Evolutionary conservation across 257 asterid genomes (phyloP), one percentile per base, ranked within the genome.

Genomic region (Cruciata laevipes): DNA sequence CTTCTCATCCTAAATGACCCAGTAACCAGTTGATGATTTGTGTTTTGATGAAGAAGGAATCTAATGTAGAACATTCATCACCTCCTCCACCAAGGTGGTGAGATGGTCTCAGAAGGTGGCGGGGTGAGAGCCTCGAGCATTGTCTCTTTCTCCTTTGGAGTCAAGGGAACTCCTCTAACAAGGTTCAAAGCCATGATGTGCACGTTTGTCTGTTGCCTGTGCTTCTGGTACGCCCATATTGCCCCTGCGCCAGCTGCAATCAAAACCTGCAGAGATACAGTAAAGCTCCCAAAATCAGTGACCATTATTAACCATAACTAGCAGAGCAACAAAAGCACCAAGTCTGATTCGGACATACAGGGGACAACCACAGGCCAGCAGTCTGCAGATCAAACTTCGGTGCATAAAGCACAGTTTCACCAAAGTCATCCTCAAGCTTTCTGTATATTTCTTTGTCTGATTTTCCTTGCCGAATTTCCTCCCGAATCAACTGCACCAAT

Each of bases 341-440:
- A 25, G 33, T 14, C 33, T 14, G 27, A 18, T 61, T 37, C 20
- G 31, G 33, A 83, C 95, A 76, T 59, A 93, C 98, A 76, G 98
- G 98, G 42, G 95, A 76, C 57, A 90, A 83, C 98, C 97, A 93
- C 66, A 93, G 72, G 37, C 91, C 97, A 63, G 97, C 97, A 64
- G 97, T 93, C 80, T 93, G 98, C 86, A 85, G 47, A 72, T 90
- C 97, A 51, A 93, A 93, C 62, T 90, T 93, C 44, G 99, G 99
- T 64, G 86, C 74, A 65, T 93, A 90, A 71, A 88, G 96, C 69
- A 93, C 96, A 0, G 97, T 84, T 83, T 93, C 97, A 10, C 98
- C 98, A 75, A 78, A 93, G 66, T 93, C 95, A 6, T 86, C 91
- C 83, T 86, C 96, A 37, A 93, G 91, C 85, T 85, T 93, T 59